Conservation (phyloP, 495 filamentous ascomycete species). For the Hyaloscypha variabilis region DNA sequence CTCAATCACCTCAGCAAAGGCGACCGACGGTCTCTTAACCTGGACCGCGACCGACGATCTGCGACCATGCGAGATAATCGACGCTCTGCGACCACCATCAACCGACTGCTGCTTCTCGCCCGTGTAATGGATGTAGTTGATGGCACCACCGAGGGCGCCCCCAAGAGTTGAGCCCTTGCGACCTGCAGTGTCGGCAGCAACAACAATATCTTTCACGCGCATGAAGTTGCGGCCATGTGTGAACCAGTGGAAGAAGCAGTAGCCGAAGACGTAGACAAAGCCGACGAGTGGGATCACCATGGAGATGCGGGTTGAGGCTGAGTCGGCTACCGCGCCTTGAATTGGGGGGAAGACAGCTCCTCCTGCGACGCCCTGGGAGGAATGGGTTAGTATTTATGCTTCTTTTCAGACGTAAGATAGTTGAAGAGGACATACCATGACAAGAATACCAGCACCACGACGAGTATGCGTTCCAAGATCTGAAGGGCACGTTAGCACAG, state of each 20-base stretch:
- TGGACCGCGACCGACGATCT: constrained; percentile 13
- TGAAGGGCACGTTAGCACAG: constrained; percentile 1
- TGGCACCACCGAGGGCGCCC: constrained; percentile 15
- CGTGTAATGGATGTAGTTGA: constrained; percentile 23
- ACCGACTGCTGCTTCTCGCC: constrained; percentile 5
- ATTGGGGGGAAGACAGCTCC: constrained; percentile 68
- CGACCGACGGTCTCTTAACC: constrained; percentile 3
- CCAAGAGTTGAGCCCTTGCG: constrained; percentile 17
- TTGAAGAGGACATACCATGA: constrained; percentile 65
- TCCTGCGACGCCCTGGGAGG: constrained; percentile 52
- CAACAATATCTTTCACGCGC: constrained; percentile 24
- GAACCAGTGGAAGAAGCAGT: constrained; percentile 35
- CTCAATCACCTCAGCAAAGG: neutral
- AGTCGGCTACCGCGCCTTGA: constrained; percentile 61
- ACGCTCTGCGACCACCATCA: constrained; percentile 1
- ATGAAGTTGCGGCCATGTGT: constrained; percentile 22
- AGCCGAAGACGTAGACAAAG: constrained; percentile 37
- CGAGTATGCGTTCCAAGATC: constrained; percentile 71
- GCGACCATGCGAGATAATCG: constrained; percentile 7
- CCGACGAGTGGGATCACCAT: constrained; percentile 46
- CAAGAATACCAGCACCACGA: constrained; percentile 62
- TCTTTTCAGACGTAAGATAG: no score
- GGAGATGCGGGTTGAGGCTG: constrained; percentile 48
- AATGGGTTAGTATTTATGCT: neutral
- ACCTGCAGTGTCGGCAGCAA: constrained; percentile 19